Evolutionary conservation across 352 stramenopile genomes (phyloP), one percentile per base, ranked within the genome.

Genomic region (Pythium phragmitis): DNA sequence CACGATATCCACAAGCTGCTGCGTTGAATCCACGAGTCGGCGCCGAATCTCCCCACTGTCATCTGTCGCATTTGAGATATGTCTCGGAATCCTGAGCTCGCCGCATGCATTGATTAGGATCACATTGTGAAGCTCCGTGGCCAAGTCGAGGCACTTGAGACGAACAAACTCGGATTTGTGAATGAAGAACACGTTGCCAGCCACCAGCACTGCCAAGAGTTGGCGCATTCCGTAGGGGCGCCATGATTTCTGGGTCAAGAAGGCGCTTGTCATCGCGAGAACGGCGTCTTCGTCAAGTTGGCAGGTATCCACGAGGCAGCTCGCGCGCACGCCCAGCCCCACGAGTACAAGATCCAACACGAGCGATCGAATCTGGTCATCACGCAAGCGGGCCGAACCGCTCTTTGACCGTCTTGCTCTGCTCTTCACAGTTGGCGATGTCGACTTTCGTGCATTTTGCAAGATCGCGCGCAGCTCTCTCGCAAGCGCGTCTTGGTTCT

Each of bases 111-210:
- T 39, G 50, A 70, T 42, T 16, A 70, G 41, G 11, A n/a, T 39
- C 1, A 49, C 23, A 19, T 17, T 28, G 3, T n/a, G 33, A 7
- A 70, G 37, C 12, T 26, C 17, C 0, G 23, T n/a, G 9, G 21
- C 50, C 3, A 56, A 14, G 30, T 70, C 63, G 3, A 56, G 26
- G 34, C 51, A 47, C 43, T 70, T 70, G 17, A 57, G 56, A 14
- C 50, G 56, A 21, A 65, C 39, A 52, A 70, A 70, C 56, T 41
- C 50, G 17, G 11, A 9, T 3, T 1, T 28, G 23, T 70, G 46
- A 7, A 70, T 50, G 19, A 70, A 70, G 36, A 70, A 70, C 16
- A 70, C 48, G 28, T 70, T 70, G 7, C 56, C 63, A 41, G 55
- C 54, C 16, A 69, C 8, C 4, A 7, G 13, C 16, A 69, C 50